Conservation (phyloP, 2,329 filamentous ascomycete species). For the Diaporthe vexans region DNA sequence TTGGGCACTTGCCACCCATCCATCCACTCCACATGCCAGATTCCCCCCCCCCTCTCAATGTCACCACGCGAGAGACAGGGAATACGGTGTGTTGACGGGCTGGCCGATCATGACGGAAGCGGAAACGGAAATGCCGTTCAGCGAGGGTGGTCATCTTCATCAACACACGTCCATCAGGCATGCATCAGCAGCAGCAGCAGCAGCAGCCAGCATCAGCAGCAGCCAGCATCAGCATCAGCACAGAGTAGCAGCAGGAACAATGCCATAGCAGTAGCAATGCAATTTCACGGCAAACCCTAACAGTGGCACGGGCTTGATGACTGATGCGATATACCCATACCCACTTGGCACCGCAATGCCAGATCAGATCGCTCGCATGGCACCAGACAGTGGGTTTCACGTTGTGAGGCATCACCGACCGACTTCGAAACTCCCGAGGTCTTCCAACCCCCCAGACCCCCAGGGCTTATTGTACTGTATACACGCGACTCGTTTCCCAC, state of each 20-base stretch:
- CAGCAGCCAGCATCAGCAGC: neutral
- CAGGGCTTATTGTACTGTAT: neutral
- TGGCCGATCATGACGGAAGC: constrained; percentile 32
- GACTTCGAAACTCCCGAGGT: constrained; percentile 30
- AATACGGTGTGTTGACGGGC: constrained; percentile 17
- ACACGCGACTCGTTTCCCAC: neutral
- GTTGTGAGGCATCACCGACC: constrained; percentile 14
- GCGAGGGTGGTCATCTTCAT: constrained; percentile 16
- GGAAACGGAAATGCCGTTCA: constrained; percentile 32
- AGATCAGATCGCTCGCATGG: neutral
- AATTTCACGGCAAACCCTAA: neutral
- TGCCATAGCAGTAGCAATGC: neutral
- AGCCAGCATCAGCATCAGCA: neutral
- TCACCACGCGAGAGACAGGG: constrained; percentile 34
- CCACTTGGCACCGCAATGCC: neutral
- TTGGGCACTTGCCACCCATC: constrained; percentile 5
- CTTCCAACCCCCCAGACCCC: neutral
- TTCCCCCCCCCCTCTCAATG: neutral
- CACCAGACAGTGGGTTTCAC: constrained; percentile 21
- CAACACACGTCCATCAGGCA: neutral
- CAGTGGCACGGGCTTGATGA: neutral
- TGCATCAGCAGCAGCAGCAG: neutral
- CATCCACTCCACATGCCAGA: neutral
- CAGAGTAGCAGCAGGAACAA: neutral
- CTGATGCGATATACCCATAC: neutral